Percentiles rank a stretch among this genome's conserved stretches.
These are phyloP conservation scores for Cornus kousa DNA, from an alignment of 148 eudicot species.

Conservation along the genomic window DNA sequence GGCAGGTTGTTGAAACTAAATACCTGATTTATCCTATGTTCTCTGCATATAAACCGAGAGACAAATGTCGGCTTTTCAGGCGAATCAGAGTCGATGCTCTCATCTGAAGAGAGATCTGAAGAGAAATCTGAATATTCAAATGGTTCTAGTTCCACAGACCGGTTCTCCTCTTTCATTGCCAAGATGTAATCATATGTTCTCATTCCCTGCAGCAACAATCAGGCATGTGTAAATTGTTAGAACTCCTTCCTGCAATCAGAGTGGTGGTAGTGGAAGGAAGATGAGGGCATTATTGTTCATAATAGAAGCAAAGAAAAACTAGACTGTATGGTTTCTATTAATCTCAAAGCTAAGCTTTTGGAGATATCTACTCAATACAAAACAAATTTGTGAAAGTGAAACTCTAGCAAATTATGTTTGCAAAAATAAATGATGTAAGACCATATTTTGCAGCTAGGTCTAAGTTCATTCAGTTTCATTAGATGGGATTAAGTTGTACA, in stretches of 20 bases:
- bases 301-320: neutral
- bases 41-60: slow-evolving; percentile 51
- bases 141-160: slow-evolving; percentile 45
- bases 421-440: too few species aligned
- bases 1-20: neutral
- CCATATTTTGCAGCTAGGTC: neutral
- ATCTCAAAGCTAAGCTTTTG: neutral
- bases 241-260: too few species aligned
- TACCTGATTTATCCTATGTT: slow-evolving; percentile 41
- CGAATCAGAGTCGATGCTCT: slow-evolving; percentile 57
- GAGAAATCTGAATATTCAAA: slow-evolving; percentile 71
- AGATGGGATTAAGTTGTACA: too few species aligned
- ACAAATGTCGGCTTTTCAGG: slow-evolving; percentile 44
- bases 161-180: slow-evolving; percentile 83
- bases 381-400: neutral
- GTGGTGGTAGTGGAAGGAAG: neutral
- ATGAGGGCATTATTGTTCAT: neutral
- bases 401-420: too few species aligned
- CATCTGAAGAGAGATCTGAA: slow-evolving; percentile 80
- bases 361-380: neutral
- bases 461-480: neutral
- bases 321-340: neutral
- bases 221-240: neutral
- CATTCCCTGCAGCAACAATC: slow-evolving; percentile 64
- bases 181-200: slow-evolving; percentile 91